A percentile compares a stretch with the other conserved stretches of the same genome.
Evolutionary conservation across 208 protist species (phyloP).

Genomic region (Leishmania guyanensis): DNA sequence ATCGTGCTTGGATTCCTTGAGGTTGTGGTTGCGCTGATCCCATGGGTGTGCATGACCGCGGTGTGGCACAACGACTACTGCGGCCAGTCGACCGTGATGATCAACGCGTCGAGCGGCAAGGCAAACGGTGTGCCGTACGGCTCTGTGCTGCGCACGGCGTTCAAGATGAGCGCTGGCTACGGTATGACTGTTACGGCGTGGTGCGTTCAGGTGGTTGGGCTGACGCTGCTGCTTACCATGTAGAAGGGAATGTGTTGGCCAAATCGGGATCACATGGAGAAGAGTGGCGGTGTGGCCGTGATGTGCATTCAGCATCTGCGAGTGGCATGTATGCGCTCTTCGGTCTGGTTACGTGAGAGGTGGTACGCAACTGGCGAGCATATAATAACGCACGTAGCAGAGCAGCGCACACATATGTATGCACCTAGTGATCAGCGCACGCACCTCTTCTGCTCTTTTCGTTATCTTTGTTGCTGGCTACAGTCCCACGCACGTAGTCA

Average conservation of each 20-base stretch:
- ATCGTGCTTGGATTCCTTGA: slow-evolving; percentile 30
- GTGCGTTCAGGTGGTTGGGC: slow-evolving; percentile 43
- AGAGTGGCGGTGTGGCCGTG: neutral
- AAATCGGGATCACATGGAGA: neutral
- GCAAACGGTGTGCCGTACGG: slow-evolving; percentile 30
- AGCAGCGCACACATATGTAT: too few species aligned
- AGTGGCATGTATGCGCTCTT: neutral
- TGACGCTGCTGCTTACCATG: slow-evolving; percentile 29
- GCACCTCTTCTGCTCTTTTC: neutral
- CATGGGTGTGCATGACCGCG: slow-evolving; percentile 61
- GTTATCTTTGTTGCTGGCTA: neutral
- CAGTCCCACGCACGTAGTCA: neutral
- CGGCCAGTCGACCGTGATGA: slow-evolving; percentile 10
- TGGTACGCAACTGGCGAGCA: neutral
- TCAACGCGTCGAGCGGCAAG: slow-evolving; percentile 20
- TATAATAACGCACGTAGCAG: neutral
- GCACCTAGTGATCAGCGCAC: neutral
- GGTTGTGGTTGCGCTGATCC: slow-evolving; percentile 39
- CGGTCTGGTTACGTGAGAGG: neutral
- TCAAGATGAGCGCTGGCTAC: slow-evolving; percentile 47
- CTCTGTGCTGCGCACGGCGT: slow-evolving; percentile 30
- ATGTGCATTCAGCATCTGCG: neutral
- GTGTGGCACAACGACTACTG: slow-evolving; percentile 44
- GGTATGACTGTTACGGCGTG: slow-evolving; percentile 45
- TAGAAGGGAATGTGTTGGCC: neutral